phyloP scores from a whole-genome alignment of 164 flowering plant species.

The Vitis riparia region DNA sequence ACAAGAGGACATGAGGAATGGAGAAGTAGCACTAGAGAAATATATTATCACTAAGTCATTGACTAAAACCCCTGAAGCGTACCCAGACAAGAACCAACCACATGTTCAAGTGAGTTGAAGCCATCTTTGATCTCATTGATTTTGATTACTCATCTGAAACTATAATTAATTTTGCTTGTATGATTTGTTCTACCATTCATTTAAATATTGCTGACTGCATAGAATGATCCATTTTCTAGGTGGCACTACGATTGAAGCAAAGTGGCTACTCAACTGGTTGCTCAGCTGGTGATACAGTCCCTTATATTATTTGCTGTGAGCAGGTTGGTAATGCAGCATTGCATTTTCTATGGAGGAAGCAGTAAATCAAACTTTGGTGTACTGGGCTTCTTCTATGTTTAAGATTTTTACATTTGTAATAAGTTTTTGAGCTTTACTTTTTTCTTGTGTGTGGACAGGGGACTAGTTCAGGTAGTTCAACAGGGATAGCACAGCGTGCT shows the following conservation, averaged over 20 bases:
- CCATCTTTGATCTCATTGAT: neutral
- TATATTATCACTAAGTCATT: constrained; percentile 89
- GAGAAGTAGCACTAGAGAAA: constrained; percentile 85
- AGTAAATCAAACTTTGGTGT: neutral
- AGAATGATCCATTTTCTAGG: constrained; percentile 39
- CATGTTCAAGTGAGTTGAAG: constrained; percentile 77
- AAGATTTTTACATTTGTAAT: neutral
- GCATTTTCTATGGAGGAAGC: constrained; percentile 1
- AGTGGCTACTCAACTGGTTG: constrained; percentile 76
- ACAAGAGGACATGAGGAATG: constrained; percentile 91
- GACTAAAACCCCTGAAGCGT: constrained; percentile 93
- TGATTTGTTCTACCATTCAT: constrained; percentile 8
- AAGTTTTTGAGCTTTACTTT: neutral
- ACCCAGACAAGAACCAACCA: constrained; percentile 95
- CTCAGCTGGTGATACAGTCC: constrained; percentile 89
- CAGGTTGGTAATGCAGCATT: constrained; percentile 44
- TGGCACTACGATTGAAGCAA: constrained; percentile 86
- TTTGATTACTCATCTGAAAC: neutral
- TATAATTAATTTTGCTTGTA: neutral
- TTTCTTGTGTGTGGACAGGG: constrained; percentile 41
- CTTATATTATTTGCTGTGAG: constrained; percentile 90
- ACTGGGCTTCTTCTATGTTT: neutral
- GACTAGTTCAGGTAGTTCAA: constrained; percentile 46
- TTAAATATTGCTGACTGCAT: neutral
- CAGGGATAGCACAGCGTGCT: constrained; percentile 92